Evolutionary conservation across 495 filamentous ascomycete genomes (phyloP), one percentile per base, ranked within the genome.

Genomic region (Penicillium odoratum): DNA sequence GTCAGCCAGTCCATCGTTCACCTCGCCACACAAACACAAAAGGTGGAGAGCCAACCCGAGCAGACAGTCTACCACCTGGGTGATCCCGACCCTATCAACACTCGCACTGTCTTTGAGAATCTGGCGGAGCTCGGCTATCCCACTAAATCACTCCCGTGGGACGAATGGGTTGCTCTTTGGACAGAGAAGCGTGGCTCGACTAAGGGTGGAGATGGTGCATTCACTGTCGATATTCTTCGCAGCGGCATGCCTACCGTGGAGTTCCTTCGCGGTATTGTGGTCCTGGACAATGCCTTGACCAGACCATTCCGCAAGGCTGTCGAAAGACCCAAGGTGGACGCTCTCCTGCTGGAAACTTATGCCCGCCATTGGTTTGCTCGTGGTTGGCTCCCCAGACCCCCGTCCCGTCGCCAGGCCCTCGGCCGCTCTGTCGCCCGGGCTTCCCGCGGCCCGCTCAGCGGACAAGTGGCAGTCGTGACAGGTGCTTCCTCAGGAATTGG

Each of bases 341-440:
- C 57, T 28, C 74, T 78, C 5, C 63, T 89, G 36, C 77, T 88
- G 0, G 82, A 85, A 66, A 88, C 81, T 0, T 89, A 89, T 62
- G 76, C 83, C 29, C 83, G 85, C 7, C 85, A 88, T 63, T 89
- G 86, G 81, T 89, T 82, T 60, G 85, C 85, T 26, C 71, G 86
- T 64, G 86, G 85, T 29, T 89, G 86, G 86, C 71, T 89, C 8
- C 74, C 81, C 10, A 69, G 71, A 13, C 74, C 83, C 34, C 85
- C 85, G 1, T 71, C 72, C 9, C 73, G 73, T 4, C 71, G 73
- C 25, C 53, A 74, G 29, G 63, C 71, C 33, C 56, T 72, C 13
- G 74, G 71, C 29, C 69, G 72, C 16, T 61, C 71, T 2, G 5
- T 30, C 9, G 18, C 16, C 2, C 61, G 60, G 21, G 59, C 68